phyloP scores from a whole-genome alignment of 257 asterid genomes.

The Solanum chaucha region DNA sequence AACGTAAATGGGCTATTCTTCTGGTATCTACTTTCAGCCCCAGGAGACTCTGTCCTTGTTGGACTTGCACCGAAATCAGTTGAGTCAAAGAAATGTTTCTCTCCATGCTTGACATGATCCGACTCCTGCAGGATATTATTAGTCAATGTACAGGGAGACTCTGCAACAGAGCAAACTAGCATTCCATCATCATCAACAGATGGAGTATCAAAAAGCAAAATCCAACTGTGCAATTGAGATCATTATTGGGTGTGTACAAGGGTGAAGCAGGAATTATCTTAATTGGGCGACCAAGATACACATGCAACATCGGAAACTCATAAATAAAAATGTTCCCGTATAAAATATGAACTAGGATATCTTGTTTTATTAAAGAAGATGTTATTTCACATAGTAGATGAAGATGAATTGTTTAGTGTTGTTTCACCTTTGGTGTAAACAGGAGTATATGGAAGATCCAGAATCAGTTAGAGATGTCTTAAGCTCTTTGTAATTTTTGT shows the following conservation, averaged over 20 bases:
- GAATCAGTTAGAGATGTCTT: background rate
- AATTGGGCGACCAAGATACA: background rate
- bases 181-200: background rate
- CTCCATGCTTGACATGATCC: conserved; percentile 51
- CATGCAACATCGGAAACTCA: background rate
- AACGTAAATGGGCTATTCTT: conserved; percentile 47
- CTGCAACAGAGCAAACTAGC: background rate
- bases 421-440: background rate
- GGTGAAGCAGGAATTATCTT: background rate
- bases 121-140: conserved; percentile 42
- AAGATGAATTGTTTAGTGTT: background rate
- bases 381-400: background rate
- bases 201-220: background rate
- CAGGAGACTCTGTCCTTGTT: conserved; percentile 46
- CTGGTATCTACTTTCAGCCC: conserved; percentile 37
- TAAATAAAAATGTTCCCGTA: background rate
- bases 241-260: background rate
- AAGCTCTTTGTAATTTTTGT: background rate
- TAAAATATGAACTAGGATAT: background rate
- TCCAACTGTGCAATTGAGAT: background rate
- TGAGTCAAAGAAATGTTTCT: conserved; percentile 65
- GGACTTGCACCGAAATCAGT: conserved; percentile 71
- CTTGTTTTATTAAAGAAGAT: background rate
- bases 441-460: background rate
- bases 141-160: background rate